Conservation (phyloP, 1,284 basidiomycete genomes). For the Xerocomus amazonicus region DNA sequence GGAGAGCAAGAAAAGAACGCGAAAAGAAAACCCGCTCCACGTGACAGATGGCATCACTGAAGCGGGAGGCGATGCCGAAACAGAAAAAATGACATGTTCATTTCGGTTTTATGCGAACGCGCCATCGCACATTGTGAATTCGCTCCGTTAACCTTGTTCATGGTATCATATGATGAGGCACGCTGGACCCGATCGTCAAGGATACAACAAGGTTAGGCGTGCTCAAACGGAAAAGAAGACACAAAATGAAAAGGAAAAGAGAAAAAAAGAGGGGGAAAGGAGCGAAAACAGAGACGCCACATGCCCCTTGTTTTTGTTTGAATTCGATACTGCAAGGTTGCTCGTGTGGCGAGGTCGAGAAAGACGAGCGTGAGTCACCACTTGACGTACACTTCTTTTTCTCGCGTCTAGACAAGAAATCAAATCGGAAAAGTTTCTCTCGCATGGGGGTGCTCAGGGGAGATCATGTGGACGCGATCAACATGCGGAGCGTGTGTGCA, state of each 20-base stretch:
- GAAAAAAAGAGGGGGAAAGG: neutral
- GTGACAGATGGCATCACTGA: no score
- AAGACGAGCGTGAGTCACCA: neutral
- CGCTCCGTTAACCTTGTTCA: neutral
- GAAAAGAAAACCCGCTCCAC: neutral
- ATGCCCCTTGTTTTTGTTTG: no score
- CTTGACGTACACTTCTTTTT: neutral
- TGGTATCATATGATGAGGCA: neutral
- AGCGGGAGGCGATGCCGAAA: no score
- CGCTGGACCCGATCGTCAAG: neutral
- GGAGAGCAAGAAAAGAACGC: neutral
- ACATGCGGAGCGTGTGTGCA: neutral
- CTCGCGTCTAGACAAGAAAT: slow-evolving; percentile 14
- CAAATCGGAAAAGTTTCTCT: slow-evolving; percentile 24
- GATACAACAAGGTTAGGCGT: neutral
- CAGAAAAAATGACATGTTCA: no score
- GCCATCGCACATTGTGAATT: no score
- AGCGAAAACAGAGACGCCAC: no score
- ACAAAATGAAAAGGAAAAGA: neutral
- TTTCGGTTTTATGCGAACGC: neutral
- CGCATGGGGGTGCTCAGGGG: neutral
- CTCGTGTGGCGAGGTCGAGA: no score
- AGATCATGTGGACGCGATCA: neutral
- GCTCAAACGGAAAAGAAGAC: no score
- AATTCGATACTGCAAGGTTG: no score